Conservation (phyloP, 2,329 filamentous ascomycete species). For the Cadophora malorum region DNA sequence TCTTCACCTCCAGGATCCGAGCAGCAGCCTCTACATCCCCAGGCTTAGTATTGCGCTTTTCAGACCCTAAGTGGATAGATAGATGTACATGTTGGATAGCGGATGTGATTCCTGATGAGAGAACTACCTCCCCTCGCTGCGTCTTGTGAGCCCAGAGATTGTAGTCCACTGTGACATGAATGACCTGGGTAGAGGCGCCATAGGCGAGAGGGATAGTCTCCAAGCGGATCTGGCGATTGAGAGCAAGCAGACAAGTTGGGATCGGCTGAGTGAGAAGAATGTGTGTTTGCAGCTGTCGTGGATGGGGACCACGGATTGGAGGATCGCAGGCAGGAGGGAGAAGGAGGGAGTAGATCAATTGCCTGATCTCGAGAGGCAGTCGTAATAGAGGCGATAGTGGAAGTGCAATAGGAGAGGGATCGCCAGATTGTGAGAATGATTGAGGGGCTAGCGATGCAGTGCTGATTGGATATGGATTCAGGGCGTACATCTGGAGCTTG, state of each 20-base stretch:
- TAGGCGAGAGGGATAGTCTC: conserved; percentile 42
- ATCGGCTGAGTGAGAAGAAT: conserved; percentile 39
- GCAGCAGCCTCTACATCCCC: conserved; percentile 42
- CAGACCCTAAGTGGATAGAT: conserved; percentile 38
- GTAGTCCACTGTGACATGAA: conserved; percentile 39
- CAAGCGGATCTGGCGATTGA: conserved; percentile 37
- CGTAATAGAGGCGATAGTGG: conserved; percentile 31
- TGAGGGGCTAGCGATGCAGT: conserved; percentile 16
- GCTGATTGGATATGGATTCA: conserved; percentile 31
- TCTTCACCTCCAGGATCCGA: conserved; percentile 35
- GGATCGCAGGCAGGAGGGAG: conserved; percentile 28
- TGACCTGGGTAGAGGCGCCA: conserved; percentile 34
- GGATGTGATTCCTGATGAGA: conserved; percentile 35
- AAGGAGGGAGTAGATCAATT: conserved; percentile 36
- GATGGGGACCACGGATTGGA: conserved; percentile 39
- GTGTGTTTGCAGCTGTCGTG: conserved; percentile 40
- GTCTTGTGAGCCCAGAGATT: conserved; percentile 42
- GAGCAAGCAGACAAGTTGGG: conserved; percentile 32
- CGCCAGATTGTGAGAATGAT: neutral
- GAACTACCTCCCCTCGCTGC: conserved; percentile 36
- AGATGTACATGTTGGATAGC: conserved; percentile 39
- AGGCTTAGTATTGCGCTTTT: conserved; percentile 46
- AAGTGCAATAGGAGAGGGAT: neutral
- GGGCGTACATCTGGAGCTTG: conserved; percentile 37
- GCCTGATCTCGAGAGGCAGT: conserved; percentile 39